Conservation (phyloP, 164 flowering plant species). For the Aristolochia californica region DNA sequence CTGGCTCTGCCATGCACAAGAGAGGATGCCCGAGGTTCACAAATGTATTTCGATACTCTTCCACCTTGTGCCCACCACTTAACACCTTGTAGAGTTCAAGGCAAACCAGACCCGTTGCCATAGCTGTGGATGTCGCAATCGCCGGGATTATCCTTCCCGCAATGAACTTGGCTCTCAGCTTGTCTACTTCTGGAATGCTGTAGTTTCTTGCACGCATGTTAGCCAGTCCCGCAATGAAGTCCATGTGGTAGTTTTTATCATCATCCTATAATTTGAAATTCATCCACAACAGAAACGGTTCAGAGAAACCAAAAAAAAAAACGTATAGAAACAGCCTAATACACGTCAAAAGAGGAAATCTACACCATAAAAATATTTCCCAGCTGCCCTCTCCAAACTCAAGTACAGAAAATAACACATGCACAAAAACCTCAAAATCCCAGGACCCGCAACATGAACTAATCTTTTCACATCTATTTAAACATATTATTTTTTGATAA, state of each 20-base stretch:
- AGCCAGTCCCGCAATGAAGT: constrained; percentile 72
- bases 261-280: constrained; percentile 67
- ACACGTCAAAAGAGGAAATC: no score
- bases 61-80: constrained; percentile 59
- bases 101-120: constrained; percentile 92
- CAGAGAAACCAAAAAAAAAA: no score
- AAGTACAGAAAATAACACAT: no score
- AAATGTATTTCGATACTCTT: constrained; percentile 78
- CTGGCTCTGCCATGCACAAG: constrained; percentile 84
- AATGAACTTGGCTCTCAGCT: constrained; percentile 81
- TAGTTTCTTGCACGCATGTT: constrained; percentile 92
- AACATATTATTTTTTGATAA: no score
- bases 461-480: no score
- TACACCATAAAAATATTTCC: no score
- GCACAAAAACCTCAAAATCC: no score
- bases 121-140: constrained; percentile 78
- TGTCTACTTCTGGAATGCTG: constrained; percentile 84
- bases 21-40: constrained; percentile 78
- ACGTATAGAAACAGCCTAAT: no score
- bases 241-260: constrained; percentile 83
- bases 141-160: constrained; percentile 92
- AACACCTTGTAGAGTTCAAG: constrained; percentile 80
- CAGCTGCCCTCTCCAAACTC: no score
- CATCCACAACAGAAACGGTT: no score
- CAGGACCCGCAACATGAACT: no score